Base-by-base conservation (phyloP, 1,284 basidiomycete genomes). In the Erythrobasidium hasegawianum region DNA sequence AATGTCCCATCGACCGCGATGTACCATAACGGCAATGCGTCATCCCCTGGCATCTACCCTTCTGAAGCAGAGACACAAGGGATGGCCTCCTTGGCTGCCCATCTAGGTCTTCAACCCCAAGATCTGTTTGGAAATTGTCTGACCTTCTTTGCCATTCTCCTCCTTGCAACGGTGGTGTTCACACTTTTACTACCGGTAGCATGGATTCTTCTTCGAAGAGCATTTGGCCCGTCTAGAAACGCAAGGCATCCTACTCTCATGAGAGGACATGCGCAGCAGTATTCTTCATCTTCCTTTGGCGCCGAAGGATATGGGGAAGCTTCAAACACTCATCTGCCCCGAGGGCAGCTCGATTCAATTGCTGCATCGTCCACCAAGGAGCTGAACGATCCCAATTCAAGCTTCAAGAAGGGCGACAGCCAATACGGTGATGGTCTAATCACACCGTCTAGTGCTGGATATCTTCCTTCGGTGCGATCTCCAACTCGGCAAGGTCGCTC, bases 41-140 rank as follows among this genome's bases (percentile, higher is more conserved):
- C 57, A 3, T 68, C 72, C 0, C 45, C 56, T 7, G 47, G 26
- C 1, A 50, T 65, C 1, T 65, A 57, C 26, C 62, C 62, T 24
- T 39, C 43, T 14, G n/a, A 52, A 38, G 38, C n/a, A 22, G 62
- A 65, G 33, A 24, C 50, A 9, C 62, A 65, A 24, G 91, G 91
- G 1, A 85, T 95, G 45, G 81, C 83, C 18, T 85, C 87, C 0
- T 90, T 89, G 72, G 88, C 90, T 0, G 85, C 84, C 68, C 82
- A 88, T 16, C 79, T 95, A 33, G 95, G 94, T 20, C 75, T 97
- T 1, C 83, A 85, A 3, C 86, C 88, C 1, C 81, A 86, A 73
- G 89, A 95, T 75, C 81, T 97, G 16, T 98, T 94, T 73, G 80
- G 86, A 41, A 79, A 97, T 60, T 97, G 95, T 80, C 81, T 95